A percentile compares a stretch with the other conserved stretches of the same genome.
Evolutionary conservation across 2,329 filamentous ascomycete genomes (phyloP).

Genomic region (Xylogone sp.): DNA sequence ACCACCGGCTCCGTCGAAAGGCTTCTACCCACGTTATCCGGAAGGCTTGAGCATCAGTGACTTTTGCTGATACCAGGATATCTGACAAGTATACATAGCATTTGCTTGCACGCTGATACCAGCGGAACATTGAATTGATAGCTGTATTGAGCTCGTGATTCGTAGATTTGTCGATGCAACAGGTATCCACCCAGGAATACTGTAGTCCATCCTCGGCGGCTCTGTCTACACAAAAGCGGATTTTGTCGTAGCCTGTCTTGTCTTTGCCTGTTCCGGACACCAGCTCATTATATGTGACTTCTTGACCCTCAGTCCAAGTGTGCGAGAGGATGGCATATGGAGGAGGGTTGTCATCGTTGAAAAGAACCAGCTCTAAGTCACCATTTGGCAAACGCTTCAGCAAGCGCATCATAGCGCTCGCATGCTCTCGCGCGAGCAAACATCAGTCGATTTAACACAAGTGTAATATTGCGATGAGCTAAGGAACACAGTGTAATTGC

Average conservation of each 20-base stretch:
- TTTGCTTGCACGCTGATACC: too few species aligned
- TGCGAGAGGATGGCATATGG: constrained; percentile 10
- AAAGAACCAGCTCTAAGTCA: constrained; percentile 4
- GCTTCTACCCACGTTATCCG: constrained; percentile 7
- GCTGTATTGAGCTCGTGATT: constrained; percentile 5
- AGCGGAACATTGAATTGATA: too few species aligned
- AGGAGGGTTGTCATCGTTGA: constrained; percentile 6
- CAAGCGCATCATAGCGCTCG: constrained; percentile 4
- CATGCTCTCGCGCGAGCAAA: neutral
- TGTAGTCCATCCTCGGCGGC: constrained; percentile 2
- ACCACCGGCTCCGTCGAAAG: constrained; percentile 8
- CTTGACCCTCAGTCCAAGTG: constrained; percentile 9
- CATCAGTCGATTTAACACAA: neutral
- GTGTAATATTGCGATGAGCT: neutral
- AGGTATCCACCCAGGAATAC: constrained; percentile 8
- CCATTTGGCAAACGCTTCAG: constrained; percentile 1
- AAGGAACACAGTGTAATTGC: too few species aligned
- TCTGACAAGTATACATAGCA: constrained; percentile 17
- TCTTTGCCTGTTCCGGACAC: constrained; percentile 3
- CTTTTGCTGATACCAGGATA: constrained; percentile 1
- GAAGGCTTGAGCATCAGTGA: constrained; percentile 2
- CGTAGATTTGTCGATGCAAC: constrained; percentile 11
- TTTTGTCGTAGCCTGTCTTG: constrained; percentile 10
- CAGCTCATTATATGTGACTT: constrained; percentile 9
- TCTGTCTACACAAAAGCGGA: too few species aligned